These are phyloP conservation scores for Erythrobasidium hasegawianum DNA, from an alignment of 1,284 basidiomycete species.

Conservation along the genomic window DNA sequence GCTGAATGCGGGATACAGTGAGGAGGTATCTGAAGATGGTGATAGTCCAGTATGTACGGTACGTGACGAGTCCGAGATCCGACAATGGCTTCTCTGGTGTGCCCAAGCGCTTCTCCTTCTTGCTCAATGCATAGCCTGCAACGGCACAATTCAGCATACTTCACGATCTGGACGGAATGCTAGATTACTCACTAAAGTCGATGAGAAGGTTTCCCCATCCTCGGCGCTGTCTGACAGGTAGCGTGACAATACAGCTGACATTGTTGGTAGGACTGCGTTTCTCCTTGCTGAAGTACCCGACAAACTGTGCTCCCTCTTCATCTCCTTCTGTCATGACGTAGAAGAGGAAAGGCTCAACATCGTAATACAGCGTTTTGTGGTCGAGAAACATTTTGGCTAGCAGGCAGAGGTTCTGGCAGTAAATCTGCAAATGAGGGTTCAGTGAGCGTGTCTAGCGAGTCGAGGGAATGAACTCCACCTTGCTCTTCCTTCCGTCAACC, in stretches of 20 bases:
- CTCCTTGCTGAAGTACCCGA: conserved; percentile 99
- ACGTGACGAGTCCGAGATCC: conserved; percentile 80
- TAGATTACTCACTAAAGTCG: conserved; percentile 92
- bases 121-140: conserved; percentile 91
- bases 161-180: too few species aligned
- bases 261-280: conserved; percentile 95
- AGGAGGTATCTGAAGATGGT: conserved; percentile 61
- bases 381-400: conserved; percentile 99
- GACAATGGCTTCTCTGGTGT: conserved; percentile 92
- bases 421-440: too few species aligned
- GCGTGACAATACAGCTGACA: conserved; percentile 98
- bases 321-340: conserved; percentile 92
- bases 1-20: neutral
- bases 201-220: conserved; percentile 94
- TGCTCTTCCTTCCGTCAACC: conserved; percentile 96
- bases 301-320: conserved; percentile 84
- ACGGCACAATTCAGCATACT: neutral
- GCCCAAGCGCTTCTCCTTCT: conserved; percentile 81
- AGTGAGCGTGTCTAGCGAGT: too few species aligned
- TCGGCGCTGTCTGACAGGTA: conserved; percentile 88
- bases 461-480: conserved; percentile 63
- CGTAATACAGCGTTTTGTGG: conserved; percentile 99
- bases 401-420: conserved; percentile 98
- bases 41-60: conserved; percentile 92
- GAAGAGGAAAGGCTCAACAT: conserved; percentile 98